Percentiles rank a stretch among this genome's conserved stretches.
Evolutionary conservation across 2,329 filamentous ascomycete species (phyloP).

Genomic region (Aureobasidium uvarum): DNA sequence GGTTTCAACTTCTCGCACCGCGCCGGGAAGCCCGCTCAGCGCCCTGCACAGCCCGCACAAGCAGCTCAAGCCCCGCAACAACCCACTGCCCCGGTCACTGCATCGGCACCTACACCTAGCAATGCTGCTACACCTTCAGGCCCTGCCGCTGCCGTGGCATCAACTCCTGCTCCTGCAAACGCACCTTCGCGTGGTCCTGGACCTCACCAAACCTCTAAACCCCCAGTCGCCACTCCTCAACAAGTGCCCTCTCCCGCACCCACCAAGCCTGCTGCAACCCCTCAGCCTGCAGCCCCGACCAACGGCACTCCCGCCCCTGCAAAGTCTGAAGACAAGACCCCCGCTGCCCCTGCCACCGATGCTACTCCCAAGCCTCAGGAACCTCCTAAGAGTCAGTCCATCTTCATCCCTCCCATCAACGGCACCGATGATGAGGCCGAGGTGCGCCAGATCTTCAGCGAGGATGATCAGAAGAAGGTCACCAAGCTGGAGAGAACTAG

Average conservation of each 20-base stretch:
- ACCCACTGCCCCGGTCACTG: constrained; percentile 41
- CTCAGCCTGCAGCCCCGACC: constrained; percentile 26
- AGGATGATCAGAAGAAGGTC: constrained; percentile 82
- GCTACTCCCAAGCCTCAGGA: constrained; percentile 35
- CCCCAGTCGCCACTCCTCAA: constrained; percentile 22
- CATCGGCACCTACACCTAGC: constrained; percentile 40
- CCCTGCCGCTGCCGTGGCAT: constrained; percentile 30
- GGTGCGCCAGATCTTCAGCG: constrained; percentile 69
- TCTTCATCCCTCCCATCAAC: constrained; percentile 69
- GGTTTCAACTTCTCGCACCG: constrained; percentile 99
- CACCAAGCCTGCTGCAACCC: constrained; percentile 28
- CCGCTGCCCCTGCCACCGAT: constrained; percentile 53
- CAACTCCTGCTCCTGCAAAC: constrained; percentile 41
- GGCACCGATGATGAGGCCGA: constrained; percentile 67
- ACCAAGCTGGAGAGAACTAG: constrained; percentile 66
- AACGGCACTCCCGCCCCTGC: constrained; percentile 25
- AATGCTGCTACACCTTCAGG: constrained; percentile 42
- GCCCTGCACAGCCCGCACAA: constrained; percentile 40
- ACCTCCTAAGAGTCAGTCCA: constrained; percentile 66
- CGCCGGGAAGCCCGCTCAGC: constrained; percentile 64
- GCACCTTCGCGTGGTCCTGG: constrained; percentile 33
- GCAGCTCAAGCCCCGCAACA: constrained; percentile 40
- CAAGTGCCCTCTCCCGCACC: constrained; percentile 27
- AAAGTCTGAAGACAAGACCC: constrained; percentile 33
- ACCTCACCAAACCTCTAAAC: constrained; percentile 25